Evolutionary conservation across 345 rosid genomes (phyloP).

Genomic region (Conringia planisiliqua): DNA sequence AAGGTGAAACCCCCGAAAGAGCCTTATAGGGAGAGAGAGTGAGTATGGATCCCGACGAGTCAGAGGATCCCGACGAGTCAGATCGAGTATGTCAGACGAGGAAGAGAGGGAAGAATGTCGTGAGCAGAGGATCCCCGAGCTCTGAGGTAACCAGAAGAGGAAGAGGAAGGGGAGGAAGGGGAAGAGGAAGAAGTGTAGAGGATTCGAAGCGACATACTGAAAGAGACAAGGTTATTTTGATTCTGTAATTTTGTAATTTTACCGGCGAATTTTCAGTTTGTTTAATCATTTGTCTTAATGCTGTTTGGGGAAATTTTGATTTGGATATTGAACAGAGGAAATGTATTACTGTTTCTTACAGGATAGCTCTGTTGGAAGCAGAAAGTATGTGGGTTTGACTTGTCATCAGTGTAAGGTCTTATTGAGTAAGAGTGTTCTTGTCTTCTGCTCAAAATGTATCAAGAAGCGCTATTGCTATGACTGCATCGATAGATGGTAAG

Average conservation of each 20-base stretch:
- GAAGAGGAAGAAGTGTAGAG: neutral
- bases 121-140: neutral
- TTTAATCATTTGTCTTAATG: neutral
- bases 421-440: neutral
- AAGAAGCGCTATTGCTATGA: conserved; percentile 19
- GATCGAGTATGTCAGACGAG: neutral
- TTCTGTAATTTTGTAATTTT: neutral
- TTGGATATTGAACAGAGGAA: neutral
- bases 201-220: neutral
- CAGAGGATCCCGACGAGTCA: neutral
- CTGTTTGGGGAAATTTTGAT: neutral
- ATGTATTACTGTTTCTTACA: neutral
- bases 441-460: conserved; percentile 19
- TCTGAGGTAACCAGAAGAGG: neutral
- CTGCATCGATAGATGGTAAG: conserved; percentile 30
- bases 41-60: too few species aligned
- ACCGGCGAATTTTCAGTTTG: neutral
- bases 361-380: conserved; percentile 20
- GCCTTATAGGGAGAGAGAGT: too few species aligned
- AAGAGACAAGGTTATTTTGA: conserved; percentile 4
- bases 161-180: neutral
- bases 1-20: too few species aligned
- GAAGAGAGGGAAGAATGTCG: neutral
- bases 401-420: conserved; percentile 32
- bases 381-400: conserved; percentile 6